Evolutionary conservation across 768 basidiomycete genomes (phyloP), one percentile per base, ranked within the genome.

Genomic region (Royoungia palumana): DNA sequence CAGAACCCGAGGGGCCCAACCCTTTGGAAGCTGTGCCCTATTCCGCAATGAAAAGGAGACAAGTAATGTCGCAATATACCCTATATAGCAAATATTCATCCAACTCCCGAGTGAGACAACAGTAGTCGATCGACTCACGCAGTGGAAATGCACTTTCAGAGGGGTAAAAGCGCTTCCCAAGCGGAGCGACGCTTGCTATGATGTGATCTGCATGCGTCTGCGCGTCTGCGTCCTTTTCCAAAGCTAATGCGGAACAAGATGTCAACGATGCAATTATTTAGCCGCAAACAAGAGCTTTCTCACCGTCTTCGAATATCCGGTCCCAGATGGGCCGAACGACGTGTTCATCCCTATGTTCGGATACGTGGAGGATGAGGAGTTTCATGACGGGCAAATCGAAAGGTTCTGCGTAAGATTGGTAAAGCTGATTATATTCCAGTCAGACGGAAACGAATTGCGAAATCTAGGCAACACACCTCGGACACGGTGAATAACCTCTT

Each of bases 101-200:
- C 35, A n/a, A 39, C 36, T 20, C 14, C 35, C 30, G 21, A 24
- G 35, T 20, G 17, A 38, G 28, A 7, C 3, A 49, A 20, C 37
- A 25, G 42, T 5, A 44, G 22, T 40, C 53, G 19, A 41, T 40
- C 53, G 19, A 41, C 89, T 63, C 59, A 94, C 93, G 80, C 24
- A 94, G 72, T 16, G 93, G 93, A 69, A 95, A 94, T 10, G 92
- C 88, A 50, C 83, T 83, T 53, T 93, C 90, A 3, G 93, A 95
- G 0, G 94, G 91, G 63, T 89, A 92, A 65, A 94, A 95, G 19
- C 89, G 76, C 57, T 89, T 83, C 17, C 88, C 91, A 5, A 96
- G 74, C 2, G 84, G 78, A 19, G 84, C 76, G 16, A 94, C 71
- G 53, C 75, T 81, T 13, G 78, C 75, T 30, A 82, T 71, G 45